A percentile compares a stretch with the other conserved stretches of the same genome.
phyloP scores from a whole-genome alignment of 495 filamentous ascomycete genomes.

The Pyrenopolyporus hunteri region DNA sequence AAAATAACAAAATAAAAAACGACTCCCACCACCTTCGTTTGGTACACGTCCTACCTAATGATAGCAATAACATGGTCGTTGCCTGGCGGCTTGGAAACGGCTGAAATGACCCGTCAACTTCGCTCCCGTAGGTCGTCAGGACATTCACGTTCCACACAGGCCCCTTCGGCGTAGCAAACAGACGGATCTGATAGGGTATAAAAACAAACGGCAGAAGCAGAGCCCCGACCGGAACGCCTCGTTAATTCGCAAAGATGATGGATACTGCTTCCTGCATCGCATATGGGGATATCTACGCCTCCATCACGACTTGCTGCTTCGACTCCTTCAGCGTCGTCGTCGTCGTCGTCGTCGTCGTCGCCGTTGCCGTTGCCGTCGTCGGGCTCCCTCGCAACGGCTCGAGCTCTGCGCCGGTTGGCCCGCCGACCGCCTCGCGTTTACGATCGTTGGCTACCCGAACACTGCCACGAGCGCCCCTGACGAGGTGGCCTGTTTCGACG shows the following conservation, averaged over 20 bases:
- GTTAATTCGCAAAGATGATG: conserved; percentile 39
- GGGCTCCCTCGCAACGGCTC: conserved; percentile 45
- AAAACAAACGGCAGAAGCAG: conserved; percentile 39
- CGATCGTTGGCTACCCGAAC: conserved; percentile 53
- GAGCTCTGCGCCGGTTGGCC: conserved; percentile 31
- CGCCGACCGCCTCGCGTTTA: conserved; percentile 34
- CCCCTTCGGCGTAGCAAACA: conserved; percentile 40
- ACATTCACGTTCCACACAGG: conserved; percentile 42
- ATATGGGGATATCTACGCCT: conserved; percentile 44
- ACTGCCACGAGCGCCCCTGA: conserved; percentile 64
- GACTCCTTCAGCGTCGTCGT: conserved; percentile 40
- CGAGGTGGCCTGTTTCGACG: conserved; percentile 70
- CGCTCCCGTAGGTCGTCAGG: conserved; percentile 37
- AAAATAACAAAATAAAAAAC: conserved; percentile 18
- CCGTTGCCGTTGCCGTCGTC: no score
- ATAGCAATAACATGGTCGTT: conserved; percentile 37
- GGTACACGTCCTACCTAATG: conserved; percentile 32
- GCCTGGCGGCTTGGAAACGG: conserved; percentile 33
- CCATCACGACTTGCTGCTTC: conserved; percentile 40
- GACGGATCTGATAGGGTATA: conserved; percentile 41
- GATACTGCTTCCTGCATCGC: conserved; percentile 30
- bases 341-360: no score
- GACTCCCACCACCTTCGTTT: conserved; percentile 17
- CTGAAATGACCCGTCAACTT: conserved; percentile 33
- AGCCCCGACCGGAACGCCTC: conserved; percentile 41